Conservation (phyloP, 805 yeast genomes). For the Ogataea trehaloabstinens region DNA sequence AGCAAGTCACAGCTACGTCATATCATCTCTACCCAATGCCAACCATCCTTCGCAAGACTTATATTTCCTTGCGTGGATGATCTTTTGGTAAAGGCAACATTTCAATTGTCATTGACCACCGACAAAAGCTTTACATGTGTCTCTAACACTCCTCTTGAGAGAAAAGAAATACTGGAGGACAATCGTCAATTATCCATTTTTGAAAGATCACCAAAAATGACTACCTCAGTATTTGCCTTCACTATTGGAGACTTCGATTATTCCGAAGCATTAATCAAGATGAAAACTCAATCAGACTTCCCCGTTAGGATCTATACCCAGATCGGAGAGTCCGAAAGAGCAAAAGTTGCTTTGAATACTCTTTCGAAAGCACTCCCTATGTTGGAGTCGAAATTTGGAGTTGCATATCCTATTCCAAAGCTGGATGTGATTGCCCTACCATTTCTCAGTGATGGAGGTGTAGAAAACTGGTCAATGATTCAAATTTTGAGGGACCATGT, state of each 20-base stretch:
- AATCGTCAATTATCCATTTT: constrained; percentile 41
- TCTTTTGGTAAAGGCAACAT: constrained; percentile 49
- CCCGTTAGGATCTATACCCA: constrained; percentile 58
- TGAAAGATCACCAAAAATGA: constrained; percentile 54
- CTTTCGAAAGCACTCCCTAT: constrained; percentile 47
- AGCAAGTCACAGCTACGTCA: constrained; percentile 49
- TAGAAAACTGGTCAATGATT: constrained; percentile 76
- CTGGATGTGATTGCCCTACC: constrained; percentile 70
- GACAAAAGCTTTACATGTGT: constrained; percentile 45
- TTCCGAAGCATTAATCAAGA: constrained; percentile 35
- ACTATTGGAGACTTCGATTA: constrained; percentile 65
- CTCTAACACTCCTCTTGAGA: constrained; percentile 44
- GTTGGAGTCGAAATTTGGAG: constrained; percentile 43
- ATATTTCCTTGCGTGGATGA: constrained; percentile 75
- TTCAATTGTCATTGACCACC: constrained; percentile 50
- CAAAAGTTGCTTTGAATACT: constrained; percentile 49
- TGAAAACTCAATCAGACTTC: constrained; percentile 25
- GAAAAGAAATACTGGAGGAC: constrained; percentile 14
- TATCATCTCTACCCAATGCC: constrained; percentile 68
- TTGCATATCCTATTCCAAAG: constrained; percentile 56
- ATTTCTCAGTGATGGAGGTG: constrained; percentile 71
- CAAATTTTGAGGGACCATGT: constrained; percentile 55
- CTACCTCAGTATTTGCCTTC: constrained; percentile 66
- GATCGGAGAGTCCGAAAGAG: constrained; percentile 46
- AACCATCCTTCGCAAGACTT: constrained; percentile 60